Evolutionary conservation across 805 yeast species (phyloP).

Genomic region (Blastobotrys attinorum): DNA sequence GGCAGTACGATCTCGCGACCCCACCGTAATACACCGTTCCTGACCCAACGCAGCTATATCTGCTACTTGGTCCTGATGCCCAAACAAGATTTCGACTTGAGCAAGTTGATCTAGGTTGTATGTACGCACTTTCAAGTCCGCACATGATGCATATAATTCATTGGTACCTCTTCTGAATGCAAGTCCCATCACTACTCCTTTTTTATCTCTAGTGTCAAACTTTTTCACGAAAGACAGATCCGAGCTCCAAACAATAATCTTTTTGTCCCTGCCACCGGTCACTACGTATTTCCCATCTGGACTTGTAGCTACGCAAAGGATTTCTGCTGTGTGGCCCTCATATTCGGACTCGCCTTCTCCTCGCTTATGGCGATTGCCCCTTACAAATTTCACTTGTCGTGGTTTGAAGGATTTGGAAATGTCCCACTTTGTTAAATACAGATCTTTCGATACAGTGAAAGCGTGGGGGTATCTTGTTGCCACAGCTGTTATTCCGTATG

Average conservation of each 20-base stretch:
- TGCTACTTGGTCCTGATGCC: slow-evolving; percentile 86
- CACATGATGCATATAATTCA: slow-evolving; percentile 87
- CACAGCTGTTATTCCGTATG: slow-evolving; percentile 31
- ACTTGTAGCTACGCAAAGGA: slow-evolving; percentile 70
- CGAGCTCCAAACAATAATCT: slow-evolving; percentile 78
- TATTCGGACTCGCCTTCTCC: slow-evolving; percentile 41
- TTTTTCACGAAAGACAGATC: slow-evolving; percentile 73
- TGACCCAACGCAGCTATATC: slow-evolving; percentile 74
- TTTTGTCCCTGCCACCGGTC: slow-evolving; percentile 82
- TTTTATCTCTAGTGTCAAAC: slow-evolving; percentile 62
- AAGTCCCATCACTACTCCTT: slow-evolving; percentile 64
- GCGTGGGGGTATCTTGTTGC: slow-evolving; percentile 54
- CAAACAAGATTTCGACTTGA: slow-evolving; percentile 84
- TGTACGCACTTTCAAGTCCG: slow-evolving; percentile 83
- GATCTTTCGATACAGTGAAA: slow-evolving; percentile 77
- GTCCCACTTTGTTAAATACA: slow-evolving; percentile 75
- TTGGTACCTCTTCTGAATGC: slow-evolving; percentile 74
- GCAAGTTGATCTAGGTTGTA: slow-evolving; percentile 79
- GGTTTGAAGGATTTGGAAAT: slow-evolving; percentile 53
- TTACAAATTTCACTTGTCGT: slow-evolving; percentile 50
- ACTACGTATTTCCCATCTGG: slow-evolving; percentile 84
- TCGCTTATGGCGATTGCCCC: slow-evolving; percentile 35
- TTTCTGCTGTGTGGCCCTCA: slow-evolving; percentile 71
- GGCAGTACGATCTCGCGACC: slow-evolving; percentile 89
- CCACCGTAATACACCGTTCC: slow-evolving; percentile 94